Evolutionary conservation across 495 filamentous ascomycete genomes (phyloP), one percentile per base, ranked within the genome.

Genomic region (Xylaria palmicola): DNA sequence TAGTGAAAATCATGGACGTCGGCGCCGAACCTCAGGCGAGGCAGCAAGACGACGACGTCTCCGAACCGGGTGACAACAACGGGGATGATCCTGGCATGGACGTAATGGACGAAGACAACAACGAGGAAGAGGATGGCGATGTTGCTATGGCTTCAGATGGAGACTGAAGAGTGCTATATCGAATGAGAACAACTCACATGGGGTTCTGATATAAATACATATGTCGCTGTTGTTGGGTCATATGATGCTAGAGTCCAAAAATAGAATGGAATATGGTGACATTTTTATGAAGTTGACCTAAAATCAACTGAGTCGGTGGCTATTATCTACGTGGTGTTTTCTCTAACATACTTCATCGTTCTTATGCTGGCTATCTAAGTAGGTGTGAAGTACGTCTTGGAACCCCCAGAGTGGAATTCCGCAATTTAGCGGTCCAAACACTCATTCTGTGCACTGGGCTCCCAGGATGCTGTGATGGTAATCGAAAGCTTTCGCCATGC

Each of bases 401-500:
- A n/a, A n/a, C n/a, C n/a, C n/a, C n/a, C n/a, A n/a, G n/a, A n/a
- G n/a, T n/a, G n/a, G n/a, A n/a, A n/a, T n/a, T n/a, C n/a, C n/a
- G n/a, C n/a, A n/a, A n/a, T n/a, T n/a, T n/a, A n/a, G n/a, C n/a
- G n/a, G n/a, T n/a, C n/a, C n/a, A n/a, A 12, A 29, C 48, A 57
- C 27, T 65, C 76, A 80, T 34, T 39, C 32, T 36, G 45, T n/a
- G 32, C 57, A 60, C 34, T 68, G 59, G 26, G 68, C 68, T 12
- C 70, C 74, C 58, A 77, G 60, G 13, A 71, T 58, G 53, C 71
- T 71, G 53, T 82, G 79, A 55, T 79, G 78, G 41, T 68, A 75
- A 60, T 82, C 79, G 49, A 82, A 82, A 8, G 79, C 79, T 65
- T 74, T 77, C 19, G 81, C 61, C 73, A 92, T 76, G 30, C 87